Evolutionary conservation across 345 rosid genomes (phyloP), one percentile per base, ranked within the genome.

Genomic region (Gossypium bickii): DNA sequence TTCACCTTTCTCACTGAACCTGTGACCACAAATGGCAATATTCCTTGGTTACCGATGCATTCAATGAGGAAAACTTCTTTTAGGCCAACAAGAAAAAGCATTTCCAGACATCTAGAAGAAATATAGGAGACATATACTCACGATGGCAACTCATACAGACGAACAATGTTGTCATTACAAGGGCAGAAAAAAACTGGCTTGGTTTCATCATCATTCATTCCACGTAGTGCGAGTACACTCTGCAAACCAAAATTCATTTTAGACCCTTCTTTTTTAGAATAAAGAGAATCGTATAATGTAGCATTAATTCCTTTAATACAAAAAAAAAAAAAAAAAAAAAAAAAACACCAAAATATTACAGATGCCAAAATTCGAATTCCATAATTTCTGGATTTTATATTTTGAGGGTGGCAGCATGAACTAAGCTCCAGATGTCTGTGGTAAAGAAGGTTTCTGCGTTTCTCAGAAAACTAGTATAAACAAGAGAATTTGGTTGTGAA

Each of bases 401-500:
- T 48, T 3, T 48, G 52, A 12, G 15, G 52, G 52, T 48, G 52
- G 52, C 52, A 48, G 52, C 52, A 48, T 48, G 52, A 48, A 48
- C 52, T 10, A 48, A 48, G 27, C 12, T 25, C n/a, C 38, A 10
- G 4, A 2, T 49, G 2, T 24, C 12, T 1, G 62, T 58, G 4
- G 64, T 59, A 58, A 34, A 27, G 66, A 34, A 62, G 67, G 22
- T 17, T 63, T 41, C 12, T 38, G 13, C n/a, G 41, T 43, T 43
- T 44, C 51, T 44, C 17, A 43, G 52, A 65, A 44, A 44, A 44
- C 52, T 64, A n/a, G 69, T 25, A 66, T 55, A 10, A 15, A 16
- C 52, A 16, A 16, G 7, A 17, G 44, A 74, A 56, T 45, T 17
- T 77, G 67, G 65, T 71, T 71, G 63, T 65, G 60, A 53, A 71